Evolutionary conservation across 768 basidiomycete species (phyloP).

Genomic region (Suillus weaverae): DNA sequence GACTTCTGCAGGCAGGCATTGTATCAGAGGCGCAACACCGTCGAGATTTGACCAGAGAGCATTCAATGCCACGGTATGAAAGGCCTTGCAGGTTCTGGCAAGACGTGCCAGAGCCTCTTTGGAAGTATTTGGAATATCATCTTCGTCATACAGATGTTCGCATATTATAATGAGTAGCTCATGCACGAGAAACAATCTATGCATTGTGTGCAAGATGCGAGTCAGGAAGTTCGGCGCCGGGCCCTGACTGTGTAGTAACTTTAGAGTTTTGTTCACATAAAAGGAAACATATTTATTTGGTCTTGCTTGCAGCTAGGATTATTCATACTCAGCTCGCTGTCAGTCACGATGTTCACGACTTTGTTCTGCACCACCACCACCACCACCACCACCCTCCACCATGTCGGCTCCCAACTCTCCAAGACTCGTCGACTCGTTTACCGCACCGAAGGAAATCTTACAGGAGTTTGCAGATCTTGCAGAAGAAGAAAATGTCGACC

Average conservation of each 20-base stretch:
- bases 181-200: background rate
- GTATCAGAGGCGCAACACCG: constrained; percentile 21
- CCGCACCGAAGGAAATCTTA: constrained; percentile 90
- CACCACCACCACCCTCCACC: constrained; percentile 19
- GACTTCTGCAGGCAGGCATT: constrained; percentile 19
- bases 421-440: constrained; percentile 86
- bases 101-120: constrained; percentile 18
- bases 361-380: constrained; percentile 24
- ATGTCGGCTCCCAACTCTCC: constrained; percentile 62
- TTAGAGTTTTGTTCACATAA: background rate
- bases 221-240: background rate
- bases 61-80: constrained; percentile 23
- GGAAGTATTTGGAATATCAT: background rate
- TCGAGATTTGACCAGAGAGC: constrained; percentile 24
- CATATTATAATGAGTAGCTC: background rate
- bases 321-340: constrained; percentile 32
- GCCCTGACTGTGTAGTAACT: background rate
- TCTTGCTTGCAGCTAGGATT: constrained; percentile 22
- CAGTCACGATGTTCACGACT: constrained; percentile 9
- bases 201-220: background rate
- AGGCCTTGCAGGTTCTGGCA: constrained; percentile 27
- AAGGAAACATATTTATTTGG: constrained; percentile 22
- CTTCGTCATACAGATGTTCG: background rate
- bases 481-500: constrained; percentile 90
- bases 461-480: constrained; percentile 93